phyloP scores from a whole-genome alignment of 2,329 filamentous ascomycete genomes.

The Paecilomyces dactylethromorphus region DNA sequence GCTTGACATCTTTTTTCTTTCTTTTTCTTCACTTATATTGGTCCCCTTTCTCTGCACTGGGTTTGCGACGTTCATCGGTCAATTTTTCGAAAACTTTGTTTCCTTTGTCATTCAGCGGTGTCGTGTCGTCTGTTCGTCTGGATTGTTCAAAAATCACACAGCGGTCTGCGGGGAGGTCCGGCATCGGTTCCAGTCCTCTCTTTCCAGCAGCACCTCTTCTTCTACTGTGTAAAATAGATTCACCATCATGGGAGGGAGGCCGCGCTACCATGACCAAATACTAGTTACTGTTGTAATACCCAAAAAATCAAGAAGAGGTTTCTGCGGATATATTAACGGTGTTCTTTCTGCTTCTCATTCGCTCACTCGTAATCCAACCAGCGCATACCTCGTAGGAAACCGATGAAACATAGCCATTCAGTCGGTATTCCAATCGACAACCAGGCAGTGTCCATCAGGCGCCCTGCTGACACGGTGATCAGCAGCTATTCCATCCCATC shows the following conservation, averaged over 20 bases:
- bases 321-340: neutral
- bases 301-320: neutral
- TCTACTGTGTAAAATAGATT: constrained; percentile 12
- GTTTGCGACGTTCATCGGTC: neutral
- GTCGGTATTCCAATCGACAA: too few relatives aligned
- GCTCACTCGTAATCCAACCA: neutral
- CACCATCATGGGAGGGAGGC: constrained; percentile 1
- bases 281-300: neutral
- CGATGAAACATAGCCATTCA: too few relatives aligned
- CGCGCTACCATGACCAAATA: neutral
- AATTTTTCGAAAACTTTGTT: neutral
- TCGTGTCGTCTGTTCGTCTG: neutral
- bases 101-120: neutral
- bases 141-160: neutral
- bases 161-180: neutral
- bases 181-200: neutral
- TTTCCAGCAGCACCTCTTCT: constrained; percentile 1
- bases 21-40: neutral
- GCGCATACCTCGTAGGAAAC: too few relatives aligned
- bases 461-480: too few relatives aligned
- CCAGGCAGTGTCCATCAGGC: too few relatives aligned
- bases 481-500: too few relatives aligned
- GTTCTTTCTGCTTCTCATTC: constrained; percentile 5
- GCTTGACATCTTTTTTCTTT: neutral
- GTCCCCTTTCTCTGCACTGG: neutral